Base-by-base conservation (phyloP, 805 yeast genomes). In the Ogataea pignaliae region DNA sequence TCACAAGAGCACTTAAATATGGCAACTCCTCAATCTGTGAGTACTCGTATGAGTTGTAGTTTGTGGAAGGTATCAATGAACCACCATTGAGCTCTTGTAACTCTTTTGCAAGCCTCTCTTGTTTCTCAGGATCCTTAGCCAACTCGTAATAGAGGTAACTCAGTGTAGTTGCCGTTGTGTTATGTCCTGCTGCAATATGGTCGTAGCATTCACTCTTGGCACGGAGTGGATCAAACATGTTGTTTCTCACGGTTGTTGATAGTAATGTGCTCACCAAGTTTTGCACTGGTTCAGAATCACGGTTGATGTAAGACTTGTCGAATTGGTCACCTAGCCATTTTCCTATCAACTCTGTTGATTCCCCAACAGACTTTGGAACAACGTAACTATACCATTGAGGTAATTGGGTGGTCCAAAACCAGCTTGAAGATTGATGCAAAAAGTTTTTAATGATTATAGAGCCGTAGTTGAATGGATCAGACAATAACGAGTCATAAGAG, bases 101-200 rank as follows among this genome's bases (percentile, higher is more conserved):
- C 60, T 86, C 93, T 1, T 66, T 45, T 30, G 65, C 63, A 15
- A 86, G 63, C 31, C 55, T 57, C 3, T 56, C 45, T 57, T 84
- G 90, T 50, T 76, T 68, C 14, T 61, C 56, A 6, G 52, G 46
- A 50, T 78, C 65, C 45, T 78, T 64, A 2, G 86, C 79, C 32
- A 83, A 56, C 54, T 81, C 80, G 65, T 76, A 83, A 16, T 77
- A 67, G 41, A 78, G 61, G 56, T 75, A 84, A 0, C 86, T 68
- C 45, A 83, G 58, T n/a, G 81, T 79, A 7, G 79, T 71, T 0
- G 85, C 87, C 1, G 86, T 82, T 5, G 90, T 83, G 55, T 83
- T 85, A 56, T 84, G 89, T 3, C 90, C 90, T 0, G 90, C 90
- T 37, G 84, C 82, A 33, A 83, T 71, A 57, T 83, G 87, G 55